Evolutionary conservation across 176 grass and related monocot genomes (phyloP), one percentile per base, ranked within the genome.

Genomic region (Echinochloa phyllopogon): DNA sequence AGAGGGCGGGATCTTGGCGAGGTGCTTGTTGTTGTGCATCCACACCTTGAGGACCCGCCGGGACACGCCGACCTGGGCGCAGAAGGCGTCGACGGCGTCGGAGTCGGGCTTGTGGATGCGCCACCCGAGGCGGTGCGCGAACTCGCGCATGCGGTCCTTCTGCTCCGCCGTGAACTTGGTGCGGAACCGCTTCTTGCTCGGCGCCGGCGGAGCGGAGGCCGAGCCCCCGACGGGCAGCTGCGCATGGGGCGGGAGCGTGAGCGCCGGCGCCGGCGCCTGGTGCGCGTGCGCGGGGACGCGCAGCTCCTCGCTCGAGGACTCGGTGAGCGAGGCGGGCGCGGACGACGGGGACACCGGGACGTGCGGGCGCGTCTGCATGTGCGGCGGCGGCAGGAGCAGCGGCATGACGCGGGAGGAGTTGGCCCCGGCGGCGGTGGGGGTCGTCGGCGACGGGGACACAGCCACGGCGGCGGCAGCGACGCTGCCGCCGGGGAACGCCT

Each of bases 21-120:
- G 89, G 91, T 88, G 92, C 86, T 96, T 99, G 85, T 99, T 96
- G 83, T 99, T 99, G 86, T 99, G 93, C 93, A 98, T 98, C 96
- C 96, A 98, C 77, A 98, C 96, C 91, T 98, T 98, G 76, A 99
- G 86, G 37, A 99, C 96, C 44, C 91, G 93, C n/a, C 93, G 88
- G 76, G 85, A 69, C 21, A 98, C 83, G 37, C 93, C 87, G 45
- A 93, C 69, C 87, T 95, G 83, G 0, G 77, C 83, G 76, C 96
- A 98, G 83, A 98, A 98, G 17, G 80, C 77, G 42, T 94, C 85
- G 2, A 94, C 87, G 45, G 87, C 91, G 12, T 16, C 89, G 18
- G 77, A 70, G 66, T 95, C 96, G 38, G 87, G 87, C 87, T 92
- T 93, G 70, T 98, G 96, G 62, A 98, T 82, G 83, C 93, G 83